These are phyloP conservation scores for Botrytis tulipae DNA, from an alignment of 2,329 filamentous ascomycete species.

Conservation along the genomic window DNA sequence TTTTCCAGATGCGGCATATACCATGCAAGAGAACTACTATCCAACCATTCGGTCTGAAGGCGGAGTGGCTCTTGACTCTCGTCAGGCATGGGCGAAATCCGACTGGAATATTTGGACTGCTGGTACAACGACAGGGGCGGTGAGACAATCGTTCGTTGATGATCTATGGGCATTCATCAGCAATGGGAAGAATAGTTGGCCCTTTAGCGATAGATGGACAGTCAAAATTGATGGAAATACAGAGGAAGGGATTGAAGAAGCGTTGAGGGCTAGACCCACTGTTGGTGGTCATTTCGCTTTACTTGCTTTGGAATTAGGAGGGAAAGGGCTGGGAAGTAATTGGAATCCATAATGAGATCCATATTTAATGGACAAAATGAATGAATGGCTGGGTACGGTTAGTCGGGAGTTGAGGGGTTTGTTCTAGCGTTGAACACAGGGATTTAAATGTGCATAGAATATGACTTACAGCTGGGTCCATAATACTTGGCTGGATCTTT, in stretches of 20 bases:
- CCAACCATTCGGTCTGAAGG: conserved; percentile 39
- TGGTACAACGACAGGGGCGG: neutral
- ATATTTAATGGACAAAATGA: neutral
- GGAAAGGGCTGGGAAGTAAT: neutral
- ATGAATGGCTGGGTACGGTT: neutral
- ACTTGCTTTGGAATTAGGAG: conserved; percentile 48
- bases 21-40: conserved; percentile 42
- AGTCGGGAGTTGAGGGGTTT: neutral
- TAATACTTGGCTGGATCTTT: neutral
- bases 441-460: neutral
- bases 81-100: conserved; percentile 44
- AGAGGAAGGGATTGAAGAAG: neutral
- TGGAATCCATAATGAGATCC: neutral
- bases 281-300: conserved; percentile 76
- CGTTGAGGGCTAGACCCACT: conserved; percentile 74
- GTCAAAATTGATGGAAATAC: neutral
- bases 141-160: conserved; percentile 2
- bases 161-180: conserved; percentile 1
- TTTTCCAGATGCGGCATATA: conserved; percentile 40
- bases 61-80: conserved; percentile 43
- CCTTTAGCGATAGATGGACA: conserved; percentile 2
- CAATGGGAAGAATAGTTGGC: conserved; percentile 13
- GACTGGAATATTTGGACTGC: conserved; percentile 46
- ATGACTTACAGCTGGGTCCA: neutral
- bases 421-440: neutral